Evolutionary conservation across 768 basidiomycete genomes (phyloP), one percentile per base, ranked within the genome.

Genomic region (Mycena vitilis): DNA sequence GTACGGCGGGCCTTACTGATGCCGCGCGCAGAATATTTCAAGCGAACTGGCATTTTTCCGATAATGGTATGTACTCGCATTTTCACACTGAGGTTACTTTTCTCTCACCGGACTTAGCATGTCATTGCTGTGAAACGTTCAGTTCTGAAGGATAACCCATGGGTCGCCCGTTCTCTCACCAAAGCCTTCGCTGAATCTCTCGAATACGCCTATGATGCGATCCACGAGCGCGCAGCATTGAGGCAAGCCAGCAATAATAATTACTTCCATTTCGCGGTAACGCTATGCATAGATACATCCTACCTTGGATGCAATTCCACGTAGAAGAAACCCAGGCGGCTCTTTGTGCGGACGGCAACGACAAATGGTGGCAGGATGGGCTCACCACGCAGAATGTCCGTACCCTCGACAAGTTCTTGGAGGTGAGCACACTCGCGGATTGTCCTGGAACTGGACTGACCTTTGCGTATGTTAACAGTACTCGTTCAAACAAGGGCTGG

Each of bases 151-250:
- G 53, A 59, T 6, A 45, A 71, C 22, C 70, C 70, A 5, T 71
- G 70, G 70, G 66, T 70, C 5, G 71, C 68, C 9, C 72, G 55
- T 8, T 68, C 69, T 2, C 63, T 73, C 15, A 73, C 69, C 25
- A 73, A 73, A 40, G 72, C 72, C 6, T 71, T 73, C 58, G 58
- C 66, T 44, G 38, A 54, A 30, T 48, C 72, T 2, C 56, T 73
- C 34, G 69, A 73, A 18, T 73, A 71, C 47, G 72, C 72, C 1
- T 73, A 73, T 34, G 72, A 71, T 20, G 72, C 72, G 5, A 73
- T 73, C 45, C 69, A 70, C 55, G 69, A 68, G 37, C 72, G 72
- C 25, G 72, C 34, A 7, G 72, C 72, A 40, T 36, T 73, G 38
- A 42, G 72, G 60, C 58, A 25, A 37, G n/a, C 20, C 7, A 6